Conservation (phyloP, 805 yeast species). For the Candida takata region DNA sequence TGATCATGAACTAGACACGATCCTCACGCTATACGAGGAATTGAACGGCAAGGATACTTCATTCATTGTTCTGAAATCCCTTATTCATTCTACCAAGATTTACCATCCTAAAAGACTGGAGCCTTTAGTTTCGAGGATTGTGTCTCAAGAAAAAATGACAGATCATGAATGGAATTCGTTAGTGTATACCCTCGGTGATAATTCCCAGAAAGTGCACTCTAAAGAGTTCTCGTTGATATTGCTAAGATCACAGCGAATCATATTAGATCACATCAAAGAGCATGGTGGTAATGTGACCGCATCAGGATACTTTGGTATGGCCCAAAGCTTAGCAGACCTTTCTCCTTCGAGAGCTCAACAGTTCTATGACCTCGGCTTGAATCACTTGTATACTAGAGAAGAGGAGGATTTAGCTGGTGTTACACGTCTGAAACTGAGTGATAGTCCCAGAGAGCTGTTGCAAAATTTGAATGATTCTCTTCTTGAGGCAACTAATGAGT, state of each 20-base stretch:
- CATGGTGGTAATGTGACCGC: conserved; percentile 2
- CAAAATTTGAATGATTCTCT: conserved; percentile 1
- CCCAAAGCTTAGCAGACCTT: conserved; percentile 6
- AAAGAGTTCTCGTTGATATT: conserved; percentile 8
- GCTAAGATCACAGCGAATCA: conserved; percentile 6
- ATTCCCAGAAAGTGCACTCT: conserved; percentile 2
- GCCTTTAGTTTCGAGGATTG: conserved; percentile 1
- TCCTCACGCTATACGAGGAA: conserved; percentile 5
- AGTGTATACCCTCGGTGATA: conserved; percentile 7
- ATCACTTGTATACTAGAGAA: conserved; percentile 1
- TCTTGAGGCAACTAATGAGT: neutral
- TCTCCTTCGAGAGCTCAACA: conserved; percentile 3
- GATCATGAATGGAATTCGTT: conserved; percentile 6
- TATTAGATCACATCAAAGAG: conserved; percentile 4
- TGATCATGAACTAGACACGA: conserved; percentile 10
- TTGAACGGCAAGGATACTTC: neutral
- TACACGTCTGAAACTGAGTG: conserved; percentile 1
- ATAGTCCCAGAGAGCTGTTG: conserved; percentile 1
- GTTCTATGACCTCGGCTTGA: conserved; percentile 4
- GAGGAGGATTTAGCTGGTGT: conserved; percentile 5
- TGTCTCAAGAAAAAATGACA: conserved; percentile 5
- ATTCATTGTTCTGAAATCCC: conserved; percentile 2
- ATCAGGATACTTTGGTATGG: conserved; percentile 10
- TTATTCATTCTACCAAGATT: conserved; percentile 13
- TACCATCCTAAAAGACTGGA: conserved; percentile 6